phyloP scores from a whole-genome alignment of 2,329 filamentous ascomycete species.

The Amylocarpus encephaloides region DNA sequence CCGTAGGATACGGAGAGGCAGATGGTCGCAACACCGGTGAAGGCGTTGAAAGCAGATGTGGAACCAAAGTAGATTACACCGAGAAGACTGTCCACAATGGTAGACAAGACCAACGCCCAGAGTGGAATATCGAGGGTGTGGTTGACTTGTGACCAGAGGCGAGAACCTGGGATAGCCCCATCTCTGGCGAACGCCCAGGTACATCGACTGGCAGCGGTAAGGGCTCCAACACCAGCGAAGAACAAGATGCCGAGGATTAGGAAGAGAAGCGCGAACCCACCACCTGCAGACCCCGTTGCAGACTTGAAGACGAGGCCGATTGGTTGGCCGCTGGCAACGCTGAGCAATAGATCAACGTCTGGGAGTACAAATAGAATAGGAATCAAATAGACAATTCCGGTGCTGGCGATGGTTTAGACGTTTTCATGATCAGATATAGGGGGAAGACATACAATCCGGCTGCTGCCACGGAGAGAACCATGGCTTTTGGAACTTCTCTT shows the following conservation, averaged over 20 bases:
- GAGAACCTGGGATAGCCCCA: conserved; percentile 57
- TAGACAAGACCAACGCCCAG: conserved; percentile 61
- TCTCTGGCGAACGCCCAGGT: conserved; percentile 63
- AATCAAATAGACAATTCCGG: conserved; percentile 46
- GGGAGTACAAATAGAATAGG: conserved; percentile 45
- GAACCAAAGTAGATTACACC: conserved; percentile 77
- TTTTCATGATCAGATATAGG: too few relatives aligned
- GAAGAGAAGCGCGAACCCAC: conserved; percentile 41
- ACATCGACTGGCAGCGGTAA: conserved; percentile 51
- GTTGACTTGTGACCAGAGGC: conserved; percentile 62
- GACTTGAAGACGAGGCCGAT: conserved; percentile 44
- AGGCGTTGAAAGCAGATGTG: conserved; percentile 69
- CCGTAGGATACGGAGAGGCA: conserved; percentile 71
- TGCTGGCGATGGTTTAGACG: conserved; percentile 6
- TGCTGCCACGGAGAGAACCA: conserved; percentile 42
- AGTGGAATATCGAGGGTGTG: conserved; percentile 62
- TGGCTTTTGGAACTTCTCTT: conserved; percentile 41
- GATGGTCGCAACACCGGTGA: conserved; percentile 75
- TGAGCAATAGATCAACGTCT: conserved; percentile 39
- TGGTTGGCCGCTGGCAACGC: conserved; percentile 41
- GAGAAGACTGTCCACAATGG: conserved; percentile 61
- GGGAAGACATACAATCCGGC: conserved; percentile 32
- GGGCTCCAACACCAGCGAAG: conserved; percentile 48
- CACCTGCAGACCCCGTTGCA: conserved; percentile 44
- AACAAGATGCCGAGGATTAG: conserved; percentile 44